Evolutionary conservation across 2,329 filamentous ascomycete genomes (phyloP).

Genomic region (Ilyonectria sp.): DNA sequence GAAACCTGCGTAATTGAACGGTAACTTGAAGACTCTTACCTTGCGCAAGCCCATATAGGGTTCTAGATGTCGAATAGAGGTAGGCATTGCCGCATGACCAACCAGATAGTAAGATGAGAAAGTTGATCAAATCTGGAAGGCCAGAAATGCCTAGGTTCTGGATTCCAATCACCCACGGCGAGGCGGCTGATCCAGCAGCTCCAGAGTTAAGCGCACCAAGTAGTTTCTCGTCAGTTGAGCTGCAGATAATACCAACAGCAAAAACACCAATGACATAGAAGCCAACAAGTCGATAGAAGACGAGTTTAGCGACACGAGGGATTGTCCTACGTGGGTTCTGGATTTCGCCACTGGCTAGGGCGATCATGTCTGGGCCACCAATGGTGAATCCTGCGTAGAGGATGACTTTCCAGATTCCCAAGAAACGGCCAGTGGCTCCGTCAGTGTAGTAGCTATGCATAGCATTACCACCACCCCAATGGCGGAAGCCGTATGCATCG

Average conservation of each 20-base stretch:
- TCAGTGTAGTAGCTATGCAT: slow-evolving; percentile 53
- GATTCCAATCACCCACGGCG: slow-evolving; percentile 76
- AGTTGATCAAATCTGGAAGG: slow-evolving; percentile 70
- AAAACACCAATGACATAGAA: slow-evolving; percentile 80
- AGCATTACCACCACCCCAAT: slow-evolving; percentile 59
- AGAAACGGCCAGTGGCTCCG: slow-evolving; percentile 72
- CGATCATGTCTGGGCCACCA: slow-evolving; percentile 77
- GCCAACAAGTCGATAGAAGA: slow-evolving; percentile 79
- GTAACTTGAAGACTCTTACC: slow-evolving; percentile 28
- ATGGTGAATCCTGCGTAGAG: slow-evolving; percentile 80
- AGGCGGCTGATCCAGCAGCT: slow-evolving; percentile 67
- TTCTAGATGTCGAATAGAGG: slow-evolving; percentile 62
- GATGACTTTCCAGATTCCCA: slow-evolving; percentile 69
- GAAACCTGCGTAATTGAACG: not conserved
- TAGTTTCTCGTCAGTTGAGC: slow-evolving; percentile 62
- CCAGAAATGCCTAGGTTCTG: slow-evolving; percentile 65
- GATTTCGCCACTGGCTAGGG: slow-evolving; percentile 70
- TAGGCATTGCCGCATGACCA: slow-evolving; percentile 62
- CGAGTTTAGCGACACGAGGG: slow-evolving; percentile 79
- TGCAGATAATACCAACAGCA: slow-evolving; percentile 67
- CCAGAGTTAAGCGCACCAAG: slow-evolving; percentile 63
- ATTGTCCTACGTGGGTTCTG: slow-evolving; percentile 76
- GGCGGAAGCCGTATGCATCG: slow-evolving; percentile 76
- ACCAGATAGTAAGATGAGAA: slow-evolving; percentile 71
- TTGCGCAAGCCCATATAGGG: slow-evolving; percentile 63